These are phyloP conservation scores for Rhytidiadelphus loreus DNA, from an alignment of 225 moss, liverwort and hornwort species.

Conservation along the genomic window DNA sequence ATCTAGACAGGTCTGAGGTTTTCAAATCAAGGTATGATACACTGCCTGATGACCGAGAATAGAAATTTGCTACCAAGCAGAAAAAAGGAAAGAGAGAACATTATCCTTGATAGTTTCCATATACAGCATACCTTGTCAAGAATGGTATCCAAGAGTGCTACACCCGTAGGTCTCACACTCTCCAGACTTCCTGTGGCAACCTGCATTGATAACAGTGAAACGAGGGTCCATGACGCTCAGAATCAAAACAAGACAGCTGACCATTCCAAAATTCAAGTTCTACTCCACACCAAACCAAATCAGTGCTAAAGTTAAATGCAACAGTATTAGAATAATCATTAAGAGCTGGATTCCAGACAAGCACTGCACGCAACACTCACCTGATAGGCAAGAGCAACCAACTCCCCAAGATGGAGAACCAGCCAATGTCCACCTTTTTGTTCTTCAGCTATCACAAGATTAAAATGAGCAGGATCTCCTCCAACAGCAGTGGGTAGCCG, in stretches of 20 bases:
- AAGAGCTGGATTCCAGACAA: background rate
- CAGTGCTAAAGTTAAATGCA: background rate
- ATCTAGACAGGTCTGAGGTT: background rate
- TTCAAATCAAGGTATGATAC: background rate
- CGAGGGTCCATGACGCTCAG: background rate
- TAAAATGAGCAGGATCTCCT: slow-evolving; percentile 72
- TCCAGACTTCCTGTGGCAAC: slow-evolving; percentile 95
- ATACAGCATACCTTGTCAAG: slow-evolving; percentile 60
- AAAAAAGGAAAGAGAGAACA: background rate
- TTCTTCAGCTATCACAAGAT: slow-evolving; percentile 66
- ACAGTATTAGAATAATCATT: background rate
- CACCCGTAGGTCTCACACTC: slow-evolving; percentile 93
- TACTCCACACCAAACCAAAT: background rate
- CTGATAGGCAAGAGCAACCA: slow-evolving; percentile 95
- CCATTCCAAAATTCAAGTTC: background rate
- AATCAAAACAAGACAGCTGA: background rate
- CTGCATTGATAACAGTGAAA: slow-evolving; percentile 15
- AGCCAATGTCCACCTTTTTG: slow-evolving; percentile 82
- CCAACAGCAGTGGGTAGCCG: slow-evolving; percentile 86
- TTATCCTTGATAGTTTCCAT: background rate
- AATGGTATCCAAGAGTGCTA: slow-evolving; percentile 82
- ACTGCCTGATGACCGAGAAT: background rate
- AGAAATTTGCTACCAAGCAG: background rate
- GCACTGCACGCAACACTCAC: slow-evolving; percentile 7
- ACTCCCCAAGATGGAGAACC: slow-evolving; percentile 91